phyloP scores from a whole-genome alignment of 768 basidiomycete species.

The Albatrellus ellisii region DNA sequence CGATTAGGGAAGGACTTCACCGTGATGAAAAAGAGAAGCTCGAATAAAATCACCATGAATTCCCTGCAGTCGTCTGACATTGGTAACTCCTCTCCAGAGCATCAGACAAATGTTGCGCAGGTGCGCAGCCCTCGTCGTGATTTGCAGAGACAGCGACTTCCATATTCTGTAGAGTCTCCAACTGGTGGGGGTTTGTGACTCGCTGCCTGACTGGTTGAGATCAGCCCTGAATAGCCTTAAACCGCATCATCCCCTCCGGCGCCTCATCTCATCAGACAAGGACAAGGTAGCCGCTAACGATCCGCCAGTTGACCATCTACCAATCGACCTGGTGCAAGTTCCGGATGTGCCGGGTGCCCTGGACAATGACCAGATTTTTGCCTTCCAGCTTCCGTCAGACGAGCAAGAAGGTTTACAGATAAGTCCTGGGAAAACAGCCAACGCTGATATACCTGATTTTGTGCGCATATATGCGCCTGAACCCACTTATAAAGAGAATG shows the following conservation, averaged over 20 bases:
- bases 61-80: background rate
- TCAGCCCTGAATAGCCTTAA: constrained; percentile 36
- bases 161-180: background rate
- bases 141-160: background rate
- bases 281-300: background rate
- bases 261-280: constrained; percentile 21
- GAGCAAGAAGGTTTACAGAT: background rate
- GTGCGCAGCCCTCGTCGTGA: background rate
- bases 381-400: constrained; percentile 5
- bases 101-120: constrained; percentile 5
- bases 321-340: no score
- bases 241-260: constrained; percentile 32
- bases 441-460: background rate
- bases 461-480: background rate
- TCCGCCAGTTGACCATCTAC: constrained; percentile 1
- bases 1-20: constrained; percentile 28
- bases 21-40: constrained; percentile 28
- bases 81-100: background rate
- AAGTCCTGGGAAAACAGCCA: background rate
- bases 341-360: no score
- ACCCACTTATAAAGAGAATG: background rate
- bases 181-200: constrained; percentile 15
- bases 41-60: background rate
- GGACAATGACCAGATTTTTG: constrained; percentile 5
- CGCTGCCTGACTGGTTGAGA: constrained; percentile 44